A percentile compares a stretch with the other conserved stretches of the same genome.
These are phyloP conservation scores for Diplotaxis tenuifolia DNA, from an alignment of 345 rosid genomes.

Conservation along the genomic window DNA sequence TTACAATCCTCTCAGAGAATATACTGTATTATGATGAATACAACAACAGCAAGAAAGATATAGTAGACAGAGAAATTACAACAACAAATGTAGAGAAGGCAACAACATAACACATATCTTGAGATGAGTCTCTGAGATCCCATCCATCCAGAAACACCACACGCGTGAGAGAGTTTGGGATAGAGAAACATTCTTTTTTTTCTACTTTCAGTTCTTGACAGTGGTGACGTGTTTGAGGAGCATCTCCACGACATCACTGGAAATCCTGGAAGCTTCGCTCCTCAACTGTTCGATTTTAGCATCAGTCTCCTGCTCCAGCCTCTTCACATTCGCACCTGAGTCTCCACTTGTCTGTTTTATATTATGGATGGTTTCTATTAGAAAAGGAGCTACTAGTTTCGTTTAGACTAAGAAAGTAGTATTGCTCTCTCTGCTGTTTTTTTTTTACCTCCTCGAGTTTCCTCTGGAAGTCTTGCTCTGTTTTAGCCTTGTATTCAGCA, in stretches of 20 bases:
- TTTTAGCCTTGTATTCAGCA: slow-evolving; percentile 66
- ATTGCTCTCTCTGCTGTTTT: background rate
- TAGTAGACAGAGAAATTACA: background rate
- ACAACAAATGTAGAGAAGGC: too few relatives aligned
- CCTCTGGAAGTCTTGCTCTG: slow-evolving; percentile 80
- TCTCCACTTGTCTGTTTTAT: slow-evolving; percentile 76
- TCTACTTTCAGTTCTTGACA: slow-evolving; percentile 81
- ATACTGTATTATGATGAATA: background rate
- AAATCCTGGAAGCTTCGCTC: slow-evolving; percentile 55
- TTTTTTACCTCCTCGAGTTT: slow-evolving; percentile 66
- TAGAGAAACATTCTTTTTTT: too few relatives aligned
- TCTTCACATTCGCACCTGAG: slow-evolving; percentile 92
- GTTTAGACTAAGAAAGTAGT: too few relatives aligned
- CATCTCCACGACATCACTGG: slow-evolving; percentile 77
- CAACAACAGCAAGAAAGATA: background rate
- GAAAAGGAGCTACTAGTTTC: too few relatives aligned
- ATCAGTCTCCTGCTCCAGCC: slow-evolving; percentile 82
- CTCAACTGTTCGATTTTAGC: slow-evolving; percentile 59
- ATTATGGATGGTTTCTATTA: background rate
- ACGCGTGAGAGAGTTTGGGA: background rate
- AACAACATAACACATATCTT: too few relatives aligned
- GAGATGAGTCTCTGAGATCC: background rate
- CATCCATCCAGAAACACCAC: background rate
- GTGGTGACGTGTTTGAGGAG: slow-evolving; percentile 85
- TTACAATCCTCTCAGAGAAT: background rate